phyloP scores from a whole-genome alignment of 805 yeast genomes.

The Barnettozyma sucrosica region DNA sequence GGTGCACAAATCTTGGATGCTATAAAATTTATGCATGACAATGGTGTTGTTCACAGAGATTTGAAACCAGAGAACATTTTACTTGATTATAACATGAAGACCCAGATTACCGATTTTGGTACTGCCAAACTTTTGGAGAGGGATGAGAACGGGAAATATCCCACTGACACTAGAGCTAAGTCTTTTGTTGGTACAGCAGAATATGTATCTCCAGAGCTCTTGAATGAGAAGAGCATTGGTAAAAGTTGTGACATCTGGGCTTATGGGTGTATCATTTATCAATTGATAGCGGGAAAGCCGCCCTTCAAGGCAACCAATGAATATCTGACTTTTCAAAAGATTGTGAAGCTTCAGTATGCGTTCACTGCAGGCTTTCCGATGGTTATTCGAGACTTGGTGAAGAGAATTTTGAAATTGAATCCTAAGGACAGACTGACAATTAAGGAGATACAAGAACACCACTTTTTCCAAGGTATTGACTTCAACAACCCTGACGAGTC shows the following conservation, averaged over 20 bases:
- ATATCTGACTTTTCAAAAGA: slow-evolving; percentile 75
- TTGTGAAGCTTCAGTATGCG: slow-evolving; percentile 73
- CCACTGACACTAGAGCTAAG: slow-evolving; percentile 61
- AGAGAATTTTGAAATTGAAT: slow-evolving; percentile 56
- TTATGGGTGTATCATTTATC: slow-evolving; percentile 91
- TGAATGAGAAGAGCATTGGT: slow-evolving; percentile 74
- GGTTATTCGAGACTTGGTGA: slow-evolving; percentile 65
- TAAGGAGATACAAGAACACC: slow-evolving; percentile 52
- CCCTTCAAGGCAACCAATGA: slow-evolving; percentile 84
- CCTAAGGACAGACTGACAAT: slow-evolving; percentile 61
- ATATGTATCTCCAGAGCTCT: slow-evolving; percentile 83
- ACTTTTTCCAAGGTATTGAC: slow-evolving; percentile 51
- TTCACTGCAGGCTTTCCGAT: slow-evolving; percentile 82
- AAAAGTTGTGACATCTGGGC: slow-evolving; percentile 98
- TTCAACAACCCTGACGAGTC: slow-evolving; percentile 43
- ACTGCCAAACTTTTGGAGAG: slow-evolving; percentile 68
- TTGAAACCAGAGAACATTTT: slow-evolving; percentile 79
- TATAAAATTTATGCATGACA: slow-evolving; percentile 61
- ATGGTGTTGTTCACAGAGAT: slow-evolving; percentile 77
- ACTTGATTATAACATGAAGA: slow-evolving; percentile 51
- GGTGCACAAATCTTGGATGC: slow-evolving; percentile 74
- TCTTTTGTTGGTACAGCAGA: slow-evolving; percentile 94
- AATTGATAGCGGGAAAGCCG: slow-evolving; percentile 90
- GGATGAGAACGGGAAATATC: slow-evolving; percentile 47
- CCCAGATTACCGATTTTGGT: slow-evolving; percentile 79